Evolutionary conservation across 352 stramenopile species (phyloP).

Genomic region (Blastocystis sp.): DNA sequence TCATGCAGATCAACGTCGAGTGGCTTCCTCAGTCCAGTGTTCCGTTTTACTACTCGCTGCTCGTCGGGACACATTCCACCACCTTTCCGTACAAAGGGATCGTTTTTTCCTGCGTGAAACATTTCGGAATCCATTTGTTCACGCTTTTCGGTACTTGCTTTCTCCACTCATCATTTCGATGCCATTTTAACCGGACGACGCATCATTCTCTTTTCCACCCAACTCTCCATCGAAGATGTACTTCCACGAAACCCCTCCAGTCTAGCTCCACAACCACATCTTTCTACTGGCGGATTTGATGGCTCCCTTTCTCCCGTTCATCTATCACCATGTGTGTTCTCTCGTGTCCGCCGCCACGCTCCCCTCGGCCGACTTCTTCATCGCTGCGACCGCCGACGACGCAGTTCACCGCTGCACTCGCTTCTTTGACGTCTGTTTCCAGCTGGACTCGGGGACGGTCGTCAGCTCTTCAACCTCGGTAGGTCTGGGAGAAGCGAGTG

Average conservation of each 20-base stretch:
- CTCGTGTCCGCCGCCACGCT: too few species aligned
- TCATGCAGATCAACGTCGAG: neutral
- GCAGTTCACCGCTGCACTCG: neutral
- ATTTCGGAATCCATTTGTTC: neutral
- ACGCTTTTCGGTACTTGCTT: neutral
- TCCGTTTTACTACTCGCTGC: conserved; percentile 21
- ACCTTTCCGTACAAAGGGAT: neutral
- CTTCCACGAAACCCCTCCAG: neutral
- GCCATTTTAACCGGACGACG: neutral
- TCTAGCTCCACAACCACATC: conserved; percentile 17
- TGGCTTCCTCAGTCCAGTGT: neutral
- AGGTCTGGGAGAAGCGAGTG: too few species aligned
- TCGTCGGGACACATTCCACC: neutral
- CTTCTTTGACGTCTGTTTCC: conserved; percentile 18
- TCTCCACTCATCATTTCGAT: neutral
- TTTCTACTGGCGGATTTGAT: neutral
- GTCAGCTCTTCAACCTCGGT: too few species aligned
- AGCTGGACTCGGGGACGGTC: neutral
- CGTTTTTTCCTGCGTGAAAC: neutral
- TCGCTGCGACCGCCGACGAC: neutral
- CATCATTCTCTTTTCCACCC: neutral
- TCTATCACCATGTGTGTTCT: neutral
- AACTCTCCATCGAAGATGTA: neutral
- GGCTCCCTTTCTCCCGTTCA: neutral
- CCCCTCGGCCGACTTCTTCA: too few species aligned